Percentiles rank a stretch among this genome's conserved stretches.
Conservation (phyloP, 169 alveolate genomes). For the Plasmodium gonderi region DNA sequence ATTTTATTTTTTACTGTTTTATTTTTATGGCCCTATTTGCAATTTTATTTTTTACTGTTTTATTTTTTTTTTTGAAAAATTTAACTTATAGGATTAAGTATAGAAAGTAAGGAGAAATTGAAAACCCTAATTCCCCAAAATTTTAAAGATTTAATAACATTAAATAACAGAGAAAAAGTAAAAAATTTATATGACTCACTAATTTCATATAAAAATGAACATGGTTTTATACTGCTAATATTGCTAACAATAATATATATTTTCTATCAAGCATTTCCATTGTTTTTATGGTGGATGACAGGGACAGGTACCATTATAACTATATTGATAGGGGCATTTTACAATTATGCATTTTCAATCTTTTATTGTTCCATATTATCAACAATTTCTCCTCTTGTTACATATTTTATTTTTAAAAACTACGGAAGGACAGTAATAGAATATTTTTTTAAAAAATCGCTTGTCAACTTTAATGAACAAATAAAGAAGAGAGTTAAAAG, state of each 20-base stretch:
- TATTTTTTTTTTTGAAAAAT: background rate
- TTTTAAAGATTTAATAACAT: conserved; percentile 41
- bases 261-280: conserved; percentile 59
- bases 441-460: conserved; percentile 43
- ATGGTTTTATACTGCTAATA: conserved; percentile 34
- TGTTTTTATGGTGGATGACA: conserved; percentile 76
- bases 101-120: conserved; percentile 45
- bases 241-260: conserved; percentile 52
- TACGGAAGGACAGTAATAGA: conserved; percentile 54
- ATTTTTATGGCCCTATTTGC: too few relatives aligned
- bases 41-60: background rate
- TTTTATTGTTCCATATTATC: conserved; percentile 61
- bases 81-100: conserved; percentile 12
- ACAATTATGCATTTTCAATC: conserved; percentile 56
- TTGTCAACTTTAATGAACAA: conserved; percentile 34
- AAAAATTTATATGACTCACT: conserved; percentile 57
- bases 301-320: conserved; percentile 70
- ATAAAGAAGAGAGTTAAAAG: conserved; percentile 52
- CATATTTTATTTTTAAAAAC: conserved; percentile 27
- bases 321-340: conserved; percentile 66
- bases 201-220: conserved; percentile 67
- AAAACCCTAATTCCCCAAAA: conserved; percentile 41
- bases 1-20: too few relatives aligned
- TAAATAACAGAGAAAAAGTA: conserved; percentile 15
- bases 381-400: conserved; percentile 36